phyloP scores from a whole-genome alignment of 2,329 filamentous ascomycete genomes.

The Neocatenulostroma microsporum region DNA sequence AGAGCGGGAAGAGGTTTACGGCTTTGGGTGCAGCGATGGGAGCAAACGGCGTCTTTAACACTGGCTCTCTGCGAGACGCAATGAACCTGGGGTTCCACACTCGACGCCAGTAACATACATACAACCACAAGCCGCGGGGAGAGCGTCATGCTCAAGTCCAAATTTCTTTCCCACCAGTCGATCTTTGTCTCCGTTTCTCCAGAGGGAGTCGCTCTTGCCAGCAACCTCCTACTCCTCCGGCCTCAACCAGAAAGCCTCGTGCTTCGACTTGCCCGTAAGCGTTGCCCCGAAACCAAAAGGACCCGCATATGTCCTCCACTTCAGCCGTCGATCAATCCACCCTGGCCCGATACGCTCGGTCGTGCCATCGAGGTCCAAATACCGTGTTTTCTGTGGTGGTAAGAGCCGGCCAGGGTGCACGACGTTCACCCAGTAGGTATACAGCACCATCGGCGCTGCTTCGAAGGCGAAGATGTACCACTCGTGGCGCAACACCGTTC shows the following conservation, averaged over 20 bases:
- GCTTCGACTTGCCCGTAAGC: conserved; percentile 4
- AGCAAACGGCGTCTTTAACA: too few species aligned
- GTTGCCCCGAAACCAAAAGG: conserved; percentile 8
- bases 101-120: too few species aligned
- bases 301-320: conserved; percentile 8
- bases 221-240: conserved; percentile 7
- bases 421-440: conserved; percentile 43
- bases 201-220: conserved; percentile 4
- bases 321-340: conserved; percentile 11
- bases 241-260: conserved; percentile 10
- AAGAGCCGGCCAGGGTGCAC: conserved; percentile 44
- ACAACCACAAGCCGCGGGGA: too few species aligned
- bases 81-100: too few species aligned
- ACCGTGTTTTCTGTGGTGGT: conserved; percentile 42
- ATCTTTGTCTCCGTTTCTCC: conserved; percentile 10
- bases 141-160: too few species aligned
- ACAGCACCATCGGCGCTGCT: conserved; percentile 43
- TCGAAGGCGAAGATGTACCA: conserved; percentile 50
- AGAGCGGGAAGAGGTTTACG: too few species aligned
- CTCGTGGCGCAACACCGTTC: conserved; percentile 35
- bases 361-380: conserved; percentile 43
- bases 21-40: too few species aligned
- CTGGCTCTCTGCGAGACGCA: too few species aligned
- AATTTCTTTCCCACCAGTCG: too few species aligned
- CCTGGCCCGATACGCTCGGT: conserved; percentile 33